Evolutionary conservation across 768 basidiomycete species (phyloP), one percentile per base, ranked within the genome.

Genomic region (Paxillus rubicundulus): DNA sequence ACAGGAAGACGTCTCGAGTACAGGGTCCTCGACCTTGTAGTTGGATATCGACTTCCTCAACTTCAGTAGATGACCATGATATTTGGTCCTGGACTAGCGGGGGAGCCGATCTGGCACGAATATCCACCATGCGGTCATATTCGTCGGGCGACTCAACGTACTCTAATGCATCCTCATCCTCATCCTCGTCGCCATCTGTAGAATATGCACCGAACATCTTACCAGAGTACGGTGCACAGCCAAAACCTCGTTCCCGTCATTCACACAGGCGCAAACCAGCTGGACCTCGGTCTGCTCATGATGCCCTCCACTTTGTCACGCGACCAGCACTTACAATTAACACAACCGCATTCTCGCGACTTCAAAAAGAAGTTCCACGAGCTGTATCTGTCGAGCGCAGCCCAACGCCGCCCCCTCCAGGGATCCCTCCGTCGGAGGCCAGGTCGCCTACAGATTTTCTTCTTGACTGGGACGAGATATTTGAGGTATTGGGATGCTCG

Each of bases 391-490:
- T 32, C 32, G 50, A 46, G 34, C 30, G 10, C 33, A 27, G 41
- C 36, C 43, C 47, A 12, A 39, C 45, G 0, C 36, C 21, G 18
- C 52, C 41, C 2, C 49, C 45, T 9, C 33, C 58, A 33, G 42
- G 52, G 4, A 33, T 45, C 2, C 54, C 56, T 30, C 49, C 57
- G 20, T 30, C 41, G 12, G 8, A 45, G 17, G 4, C 50, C 20
- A 49, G 9, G 18, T 54, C 67, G 7, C 58, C 65, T 0, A 52
- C 56, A 36, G 55, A 63, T 28, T 60, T 52, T 14, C 62, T 46
- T 16, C 48, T 69, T 10, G 69, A 69, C 39, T 69, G 68, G 68
- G 69, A 69, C 41, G 48, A 30, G 14, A 69, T 69, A 54, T 69
- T 70, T 38, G 63, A 69, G n/a, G 27, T 63, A 20, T 43, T 69